Evolutionary conservation across 345 rosid genomes (phyloP).

Genomic region (Carallia pectinifolia): DNA sequence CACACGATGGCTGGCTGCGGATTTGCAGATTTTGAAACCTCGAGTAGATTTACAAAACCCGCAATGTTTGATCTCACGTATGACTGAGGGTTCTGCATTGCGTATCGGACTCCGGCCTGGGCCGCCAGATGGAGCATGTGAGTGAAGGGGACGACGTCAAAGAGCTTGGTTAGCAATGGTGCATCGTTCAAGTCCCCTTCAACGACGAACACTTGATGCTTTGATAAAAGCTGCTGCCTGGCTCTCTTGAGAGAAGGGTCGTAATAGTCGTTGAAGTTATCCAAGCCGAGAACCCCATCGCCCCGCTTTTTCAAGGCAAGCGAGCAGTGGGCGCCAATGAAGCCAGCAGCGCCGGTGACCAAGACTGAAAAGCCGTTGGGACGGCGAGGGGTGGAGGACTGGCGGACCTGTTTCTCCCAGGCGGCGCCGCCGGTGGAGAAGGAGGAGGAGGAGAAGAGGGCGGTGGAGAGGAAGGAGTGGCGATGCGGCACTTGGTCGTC

Average conservation of each 20-base stretch:
- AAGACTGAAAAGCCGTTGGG: conserved; percentile 17
- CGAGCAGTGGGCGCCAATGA: conserved; percentile 26
- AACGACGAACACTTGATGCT: conserved; percentile 20
- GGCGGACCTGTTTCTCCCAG: conserved; percentile 31
- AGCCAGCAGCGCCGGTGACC: conserved; percentile 28
- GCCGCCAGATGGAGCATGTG: conserved; percentile 28
- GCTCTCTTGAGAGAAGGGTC: conserved; percentile 21
- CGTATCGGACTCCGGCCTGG: conserved; percentile 30
- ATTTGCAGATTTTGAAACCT: conserved; percentile 21
- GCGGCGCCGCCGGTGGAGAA: conserved; percentile 15
- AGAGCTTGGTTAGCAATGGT: conserved; percentile 14
- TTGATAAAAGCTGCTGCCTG: conserved; percentile 11
- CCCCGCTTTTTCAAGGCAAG: conserved; percentile 28
- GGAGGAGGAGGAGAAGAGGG: conserved; percentile 10
- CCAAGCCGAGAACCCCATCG: conserved; percentile 27
- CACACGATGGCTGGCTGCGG: conserved; percentile 27
- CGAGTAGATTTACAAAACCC: conserved; percentile 23
- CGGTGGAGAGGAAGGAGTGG: conserved; percentile 29
- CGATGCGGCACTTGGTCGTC: conserved; percentile 16
- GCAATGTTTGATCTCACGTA: conserved; percentile 25
- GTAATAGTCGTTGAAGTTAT: conserved; percentile 26
- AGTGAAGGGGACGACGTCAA: conserved; percentile 27
- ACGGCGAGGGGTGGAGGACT: conserved; percentile 24
- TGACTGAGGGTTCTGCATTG: conserved; percentile 28
- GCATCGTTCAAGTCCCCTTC: conserved; percentile 27